Conservation (phyloP, 2,329 filamentous ascomycete species). For the Aspergillus novofumigatus region DNA sequence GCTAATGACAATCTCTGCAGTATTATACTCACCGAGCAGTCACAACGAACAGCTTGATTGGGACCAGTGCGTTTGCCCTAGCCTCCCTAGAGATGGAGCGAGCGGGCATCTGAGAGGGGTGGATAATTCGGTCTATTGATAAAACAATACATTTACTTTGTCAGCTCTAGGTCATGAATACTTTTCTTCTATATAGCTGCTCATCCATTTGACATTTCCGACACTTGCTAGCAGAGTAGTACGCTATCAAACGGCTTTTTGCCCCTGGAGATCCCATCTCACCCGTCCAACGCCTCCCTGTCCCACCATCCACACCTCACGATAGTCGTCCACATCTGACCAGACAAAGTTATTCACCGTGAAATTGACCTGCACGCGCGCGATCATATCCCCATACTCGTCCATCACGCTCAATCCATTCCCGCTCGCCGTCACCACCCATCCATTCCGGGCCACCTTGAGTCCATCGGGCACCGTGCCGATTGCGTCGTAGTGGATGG, state of each 20-base stretch:
- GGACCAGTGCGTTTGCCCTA: neutral
- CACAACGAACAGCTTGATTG: slow-evolving; percentile 1
- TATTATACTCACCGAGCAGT: neutral
- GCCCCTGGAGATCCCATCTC: neutral
- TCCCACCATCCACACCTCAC: slow-evolving; percentile 1
- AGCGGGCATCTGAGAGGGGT: neutral
- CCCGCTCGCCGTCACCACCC: neutral
- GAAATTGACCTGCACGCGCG: slow-evolving; percentile 4
- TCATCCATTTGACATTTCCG: neutral
- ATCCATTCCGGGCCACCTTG: slow-evolving; percentile 3
- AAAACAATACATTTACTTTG: too few relatives aligned
- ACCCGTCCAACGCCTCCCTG: neutral
- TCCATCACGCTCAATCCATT: slow-evolving; percentile 4
- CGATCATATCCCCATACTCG: slow-evolving; percentile 1
- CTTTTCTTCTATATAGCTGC: too few relatives aligned
- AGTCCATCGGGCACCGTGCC: slow-evolving; percentile 5
- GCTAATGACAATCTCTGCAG: neutral
- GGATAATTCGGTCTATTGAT: too few relatives aligned
- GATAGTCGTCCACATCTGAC: neutral
- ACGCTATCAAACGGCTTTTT: neutral
- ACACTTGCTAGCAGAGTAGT: neutral
- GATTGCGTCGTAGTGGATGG: neutral
- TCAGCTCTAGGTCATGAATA: too few relatives aligned
- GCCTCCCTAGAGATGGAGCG: neutral
- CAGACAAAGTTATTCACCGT: slow-evolving; percentile 2